These are phyloP conservation scores for Sarocladiaceae sp. DNA, from an alignment of 2,329 filamentous ascomycete genomes.

Conservation along the genomic window DNA sequence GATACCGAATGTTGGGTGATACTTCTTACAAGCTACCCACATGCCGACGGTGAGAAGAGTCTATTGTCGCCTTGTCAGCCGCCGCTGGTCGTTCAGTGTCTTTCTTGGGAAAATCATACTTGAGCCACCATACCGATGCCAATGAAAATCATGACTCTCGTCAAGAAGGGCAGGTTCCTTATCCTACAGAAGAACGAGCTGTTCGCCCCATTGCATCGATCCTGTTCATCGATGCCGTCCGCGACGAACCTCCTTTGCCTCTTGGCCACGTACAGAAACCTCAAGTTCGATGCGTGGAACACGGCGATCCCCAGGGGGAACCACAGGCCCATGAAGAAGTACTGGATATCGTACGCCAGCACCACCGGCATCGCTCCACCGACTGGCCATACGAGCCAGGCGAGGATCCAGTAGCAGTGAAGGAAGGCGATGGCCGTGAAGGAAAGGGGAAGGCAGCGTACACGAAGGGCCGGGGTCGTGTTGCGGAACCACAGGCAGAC, in stretches of 20 bases:
- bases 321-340: conserved; percentile 54
- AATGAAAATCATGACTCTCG: conserved; percentile 37
- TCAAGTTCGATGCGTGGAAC: conserved; percentile 50
- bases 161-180: conserved; percentile 28
- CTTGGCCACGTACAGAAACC: conserved; percentile 44
- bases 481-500: conserved; percentile 27
- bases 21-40: conserved; percentile 51
- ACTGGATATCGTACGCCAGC: conserved; percentile 42
- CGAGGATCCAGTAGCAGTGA: conserved; percentile 32
- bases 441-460: conserved; percentile 30
- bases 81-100: too few species aligned
- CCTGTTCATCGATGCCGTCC: not conserved
- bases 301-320: conserved; percentile 51
- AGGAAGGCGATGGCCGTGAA: conserved; percentile 29
- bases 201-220: conserved; percentile 20
- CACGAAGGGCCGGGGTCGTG: conserved; percentile 27
- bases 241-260: conserved; percentile 37
- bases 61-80: conserved; percentile 31
- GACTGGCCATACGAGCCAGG: conserved; percentile 36
- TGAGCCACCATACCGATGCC: conserved; percentile 41
- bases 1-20: conserved; percentile 46
- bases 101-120: conserved; percentile 30
- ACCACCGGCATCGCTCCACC: conserved; percentile 32
- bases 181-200: conserved; percentile 28
- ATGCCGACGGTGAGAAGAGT: conserved; percentile 42